Percentiles rank a stretch among this genome's conserved stretches.
phyloP scores from a whole-genome alignment of 192 early-diverging fungal species.

The Mortierella antarctica region DNA sequence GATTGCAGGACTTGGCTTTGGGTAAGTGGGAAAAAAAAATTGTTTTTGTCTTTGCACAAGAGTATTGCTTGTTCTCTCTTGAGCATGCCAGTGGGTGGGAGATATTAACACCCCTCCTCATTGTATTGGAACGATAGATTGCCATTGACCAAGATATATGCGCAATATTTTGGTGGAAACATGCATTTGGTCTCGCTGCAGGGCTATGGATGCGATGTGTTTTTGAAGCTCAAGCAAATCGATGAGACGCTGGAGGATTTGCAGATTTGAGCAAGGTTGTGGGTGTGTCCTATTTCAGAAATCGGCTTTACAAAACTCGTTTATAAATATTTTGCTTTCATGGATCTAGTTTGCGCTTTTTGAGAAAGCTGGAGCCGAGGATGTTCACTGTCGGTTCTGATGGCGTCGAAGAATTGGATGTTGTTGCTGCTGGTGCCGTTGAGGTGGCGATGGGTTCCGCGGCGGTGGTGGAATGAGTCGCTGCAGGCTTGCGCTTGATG shows the following conservation, averaged over 20 bases:
- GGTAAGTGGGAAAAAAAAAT: conserved; percentile 5
- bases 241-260: conserved; percentile 66
- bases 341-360: conserved; percentile 24
- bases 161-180: conserved; percentile 93
- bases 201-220: conserved; percentile 94
- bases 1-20: conserved; percentile 79
- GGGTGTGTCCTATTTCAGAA: too few relatives aligned
- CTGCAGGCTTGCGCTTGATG: conserved; percentile 1
- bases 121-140: conserved; percentile 62
- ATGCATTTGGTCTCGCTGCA: conserved; percentile 85
- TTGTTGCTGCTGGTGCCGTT: not conserved
- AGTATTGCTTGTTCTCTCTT: too few relatives aligned
- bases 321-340: conserved; percentile 1
- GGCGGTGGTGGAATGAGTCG: not conserved
- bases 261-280: conserved; percentile 53
- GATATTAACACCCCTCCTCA: not conserved
- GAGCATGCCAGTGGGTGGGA: not conserved
- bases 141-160: conserved; percentile 88
- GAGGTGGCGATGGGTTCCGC: not conserved
- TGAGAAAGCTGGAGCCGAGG: conserved; percentile 17
- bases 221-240: conserved; percentile 90
- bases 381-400: conserved; percentile 17
- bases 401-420: not conserved
- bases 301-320: too few relatives aligned
- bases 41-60: not conserved